phyloP scores from a whole-genome alignment of 1,284 basidiomycete species.

The Athelia sp. region DNA sequence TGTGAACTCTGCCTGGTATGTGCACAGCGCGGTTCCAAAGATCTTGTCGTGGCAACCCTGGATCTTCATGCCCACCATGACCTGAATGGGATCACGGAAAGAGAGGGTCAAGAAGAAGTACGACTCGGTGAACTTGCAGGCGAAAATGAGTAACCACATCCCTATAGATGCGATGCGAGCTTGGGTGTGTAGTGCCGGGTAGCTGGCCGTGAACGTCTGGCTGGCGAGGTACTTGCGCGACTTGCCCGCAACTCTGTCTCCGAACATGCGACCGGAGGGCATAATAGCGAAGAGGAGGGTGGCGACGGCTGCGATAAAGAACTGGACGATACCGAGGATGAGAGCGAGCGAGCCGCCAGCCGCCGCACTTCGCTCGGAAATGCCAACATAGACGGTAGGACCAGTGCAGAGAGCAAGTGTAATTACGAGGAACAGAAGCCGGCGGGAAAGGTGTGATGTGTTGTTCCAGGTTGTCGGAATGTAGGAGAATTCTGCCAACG shows the following conservation, averaged over 20 bases:
- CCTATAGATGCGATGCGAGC: slow-evolving; percentile 70
- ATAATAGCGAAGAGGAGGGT: slow-evolving; percentile 82
- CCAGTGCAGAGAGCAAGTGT: slow-evolving; percentile 83
- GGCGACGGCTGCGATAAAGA: slow-evolving; percentile 80
- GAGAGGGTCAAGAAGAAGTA: slow-evolving; percentile 94
- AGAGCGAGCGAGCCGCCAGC: slow-evolving; percentile 69
- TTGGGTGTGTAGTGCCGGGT: slow-evolving; percentile 60
- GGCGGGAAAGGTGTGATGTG: slow-evolving; percentile 86
- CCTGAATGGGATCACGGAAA: slow-evolving; percentile 86
- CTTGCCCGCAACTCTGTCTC: slow-evolving; percentile 91
- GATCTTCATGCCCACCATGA: slow-evolving; percentile 92
- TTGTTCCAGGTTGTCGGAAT: slow-evolving; percentile 98
- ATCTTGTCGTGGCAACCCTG: slow-evolving; percentile 81
- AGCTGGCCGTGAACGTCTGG: slow-evolving; percentile 94
- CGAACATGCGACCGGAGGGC: slow-evolving; percentile 93
- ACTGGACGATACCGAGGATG: slow-evolving; percentile 90
- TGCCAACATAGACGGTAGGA: slow-evolving; percentile 88
- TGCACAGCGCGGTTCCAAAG: slow-evolving; percentile 78
- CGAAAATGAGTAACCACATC: slow-evolving; percentile 88
- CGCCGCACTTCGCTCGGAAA: slow-evolving; percentile 49
- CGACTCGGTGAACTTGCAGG: slow-evolving; percentile 91
- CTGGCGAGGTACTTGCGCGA: slow-evolving; percentile 91
- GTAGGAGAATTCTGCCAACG: slow-evolving; percentile 90
- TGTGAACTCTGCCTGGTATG: slow-evolving; percentile 88
- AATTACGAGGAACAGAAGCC: slow-evolving; percentile 80